phyloP scores from a whole-genome alignment of 1,139 yeast species.

The Eremothecium sinecaudum region DNA sequence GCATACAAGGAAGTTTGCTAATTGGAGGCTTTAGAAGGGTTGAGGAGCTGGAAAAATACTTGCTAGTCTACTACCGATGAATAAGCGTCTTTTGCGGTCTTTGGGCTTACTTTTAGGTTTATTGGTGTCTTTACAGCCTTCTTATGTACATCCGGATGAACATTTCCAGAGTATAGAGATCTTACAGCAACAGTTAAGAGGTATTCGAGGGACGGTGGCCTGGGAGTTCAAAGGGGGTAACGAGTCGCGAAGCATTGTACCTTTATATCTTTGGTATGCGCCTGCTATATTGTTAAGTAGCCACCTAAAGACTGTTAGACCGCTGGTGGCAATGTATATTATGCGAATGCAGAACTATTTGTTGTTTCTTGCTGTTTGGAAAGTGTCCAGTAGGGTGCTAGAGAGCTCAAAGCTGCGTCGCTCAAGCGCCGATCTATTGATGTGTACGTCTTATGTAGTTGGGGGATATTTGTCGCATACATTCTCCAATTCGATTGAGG shows the following conservation, averaged over 20 bases:
- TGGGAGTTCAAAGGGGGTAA: constrained; percentile 67
- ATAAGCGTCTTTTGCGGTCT: no score
- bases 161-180: constrained; percentile 86
- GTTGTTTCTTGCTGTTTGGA: constrained; percentile 30
- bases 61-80: constrained; percentile 1
- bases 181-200: constrained; percentile 37
- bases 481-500: constrained; percentile 80
- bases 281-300: constrained; percentile 39
- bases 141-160: constrained; percentile 96
- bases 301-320: constrained; percentile 20
- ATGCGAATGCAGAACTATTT: constrained; percentile 50
- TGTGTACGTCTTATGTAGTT: constrained; percentile 70
- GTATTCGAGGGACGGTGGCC: constrained; percentile 49
- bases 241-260: constrained; percentile 69
- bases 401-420: constrained; percentile 54
- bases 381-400: constrained; percentile 34
- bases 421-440: constrained; percentile 53
- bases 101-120: constrained; percentile 37
- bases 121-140: constrained; percentile 54
- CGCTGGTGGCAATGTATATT: constrained; percentile 46
- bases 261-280: constrained; percentile 60
- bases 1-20: no score
- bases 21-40: no score
- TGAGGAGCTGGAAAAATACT: no score
- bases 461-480: constrained; percentile 78